A percentile compares a stretch with the other conserved stretches of the same genome.
These are phyloP conservation scores for Euclidium syriacum DNA, from an alignment of 345 rosid species.

Conservation along the genomic window DNA sequence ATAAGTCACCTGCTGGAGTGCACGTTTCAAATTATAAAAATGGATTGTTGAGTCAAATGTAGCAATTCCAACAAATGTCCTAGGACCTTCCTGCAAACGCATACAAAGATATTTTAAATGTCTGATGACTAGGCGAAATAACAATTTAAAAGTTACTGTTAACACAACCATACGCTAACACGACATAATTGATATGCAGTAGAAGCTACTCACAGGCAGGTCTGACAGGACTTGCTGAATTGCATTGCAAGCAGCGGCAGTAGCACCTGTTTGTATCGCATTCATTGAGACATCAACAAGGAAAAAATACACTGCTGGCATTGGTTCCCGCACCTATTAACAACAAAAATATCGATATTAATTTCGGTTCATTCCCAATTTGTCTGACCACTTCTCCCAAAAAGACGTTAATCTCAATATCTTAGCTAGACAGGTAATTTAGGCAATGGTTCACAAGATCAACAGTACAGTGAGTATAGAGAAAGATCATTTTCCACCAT, in stretches of 20 bases:
- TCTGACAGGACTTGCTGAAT: slow-evolving; percentile 82
- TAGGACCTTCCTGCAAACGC: slow-evolving; percentile 84
- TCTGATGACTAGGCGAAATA: neutral
- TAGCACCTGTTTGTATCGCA: slow-evolving; percentile 87
- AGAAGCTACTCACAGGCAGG: slow-evolving; percentile 53
- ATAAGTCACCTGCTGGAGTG: slow-evolving; percentile 74
- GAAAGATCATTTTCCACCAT: neutral
- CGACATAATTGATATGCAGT: slow-evolving; percentile 8
- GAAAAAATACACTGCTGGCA: slow-evolving; percentile 93
- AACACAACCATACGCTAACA: neutral
- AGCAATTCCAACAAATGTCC: slow-evolving; percentile 96
- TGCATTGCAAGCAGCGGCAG: slow-evolving; percentile 95
- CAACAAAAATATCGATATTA: slow-evolving; percentile 17
- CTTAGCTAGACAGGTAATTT: slow-evolving; percentile 2
- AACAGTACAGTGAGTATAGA: neutral
- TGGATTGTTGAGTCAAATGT: slow-evolving; percentile 95
- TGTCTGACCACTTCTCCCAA: neutral
- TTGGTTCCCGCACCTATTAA: slow-evolving; percentile 84
- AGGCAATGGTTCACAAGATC: neutral
- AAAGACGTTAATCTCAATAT: neutral
- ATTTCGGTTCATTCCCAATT: neutral
- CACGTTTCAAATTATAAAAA: slow-evolving; percentile 94
- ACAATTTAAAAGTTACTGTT: neutral
- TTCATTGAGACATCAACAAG: slow-evolving; percentile 87
- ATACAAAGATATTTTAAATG: neutral